Percentiles rank a stretch among this genome's conserved stretches.
phyloP scores from a whole-genome alignment of 306 rosid genomes.

The Quercus glauca region DNA sequence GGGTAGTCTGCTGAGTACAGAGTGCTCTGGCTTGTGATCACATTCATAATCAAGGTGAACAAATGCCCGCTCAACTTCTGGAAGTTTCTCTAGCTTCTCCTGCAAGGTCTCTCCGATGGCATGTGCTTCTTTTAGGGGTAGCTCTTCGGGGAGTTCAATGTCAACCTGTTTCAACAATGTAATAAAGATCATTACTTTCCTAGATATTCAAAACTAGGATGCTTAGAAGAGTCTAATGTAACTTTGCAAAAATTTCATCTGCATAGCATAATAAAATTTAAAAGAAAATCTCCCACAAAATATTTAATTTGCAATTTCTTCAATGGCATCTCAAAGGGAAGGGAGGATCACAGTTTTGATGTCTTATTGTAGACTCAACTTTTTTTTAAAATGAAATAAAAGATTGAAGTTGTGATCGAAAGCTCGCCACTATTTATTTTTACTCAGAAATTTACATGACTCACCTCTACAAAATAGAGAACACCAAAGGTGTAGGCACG shows the following conservation, averaged over 20 bases:
- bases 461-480: slow-evolving; percentile 95
- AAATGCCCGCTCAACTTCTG: slow-evolving; percentile 72
- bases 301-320: background rate
- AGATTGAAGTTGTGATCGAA: background rate
- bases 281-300: background rate
- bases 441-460: background rate
- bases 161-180: slow-evolving; percentile 46
- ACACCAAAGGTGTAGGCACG: slow-evolving; percentile 97
- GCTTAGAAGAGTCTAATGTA: background rate
- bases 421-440: background rate
- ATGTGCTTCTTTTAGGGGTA: slow-evolving; percentile 61
- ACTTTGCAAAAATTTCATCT: background rate
- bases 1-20: slow-evolving; percentile 70
- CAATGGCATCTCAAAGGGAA: background rate
- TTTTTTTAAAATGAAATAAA: background rate
- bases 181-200: background rate
- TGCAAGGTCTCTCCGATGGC: slow-evolving; percentile 62
- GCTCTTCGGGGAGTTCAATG: slow-evolving; percentile 61
- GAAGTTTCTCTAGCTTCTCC: slow-evolving; percentile 52
- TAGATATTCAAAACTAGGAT: background rate
- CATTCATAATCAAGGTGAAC: slow-evolving; percentile 98
- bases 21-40: slow-evolving; percentile 92
- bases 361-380: background rate
- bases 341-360: background rate
- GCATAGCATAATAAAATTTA: background rate